Evolutionary conservation across 192 early-diverging fungal species (phyloP).

Genomic region (Coemansia sp.): DNA sequence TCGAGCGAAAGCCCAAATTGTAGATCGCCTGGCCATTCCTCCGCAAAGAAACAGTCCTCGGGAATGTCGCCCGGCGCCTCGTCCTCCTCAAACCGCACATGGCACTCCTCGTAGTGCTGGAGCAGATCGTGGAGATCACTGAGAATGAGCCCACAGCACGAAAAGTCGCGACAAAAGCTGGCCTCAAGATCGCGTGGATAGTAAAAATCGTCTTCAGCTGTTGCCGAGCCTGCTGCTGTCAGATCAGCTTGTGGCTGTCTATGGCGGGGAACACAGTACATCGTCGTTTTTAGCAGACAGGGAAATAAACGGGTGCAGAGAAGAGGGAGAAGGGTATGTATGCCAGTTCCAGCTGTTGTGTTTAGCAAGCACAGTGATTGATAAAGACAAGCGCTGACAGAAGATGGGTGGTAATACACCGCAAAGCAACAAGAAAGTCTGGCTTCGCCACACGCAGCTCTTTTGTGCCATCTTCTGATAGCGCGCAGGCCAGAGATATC

Average conservation of each 20-base stretch:
- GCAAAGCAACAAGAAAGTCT: no score
- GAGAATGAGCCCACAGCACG: conserved; percentile 88
- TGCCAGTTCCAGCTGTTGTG: neutral
- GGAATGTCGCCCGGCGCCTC: conserved; percentile 56
- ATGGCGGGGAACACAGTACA: neutral
- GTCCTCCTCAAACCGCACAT: conserved; percentile 87
- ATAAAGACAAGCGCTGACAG: no score
- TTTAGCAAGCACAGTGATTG: no score
- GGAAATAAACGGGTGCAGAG: conserved; percentile 5
- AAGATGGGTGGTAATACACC: no score
- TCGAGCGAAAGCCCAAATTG: conserved; percentile 44
- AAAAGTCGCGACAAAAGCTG: conserved; percentile 92
- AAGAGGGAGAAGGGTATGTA: conserved; percentile 3
- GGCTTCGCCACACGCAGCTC: no score
- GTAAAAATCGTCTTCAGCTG: conserved; percentile 52
- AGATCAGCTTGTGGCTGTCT: conserved; percentile 11
- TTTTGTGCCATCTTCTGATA: no score
- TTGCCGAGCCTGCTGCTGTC: conserved; percentile 18
- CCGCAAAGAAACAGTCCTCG: conserved; percentile 51
- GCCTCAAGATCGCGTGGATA: conserved; percentile 78
- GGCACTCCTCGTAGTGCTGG: conserved; percentile 95
- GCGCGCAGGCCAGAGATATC: no score
- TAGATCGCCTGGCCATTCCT: conserved; percentile 53
- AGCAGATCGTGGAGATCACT: conserved; percentile 91
- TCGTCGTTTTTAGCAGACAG: conserved; percentile 9